These are phyloP conservation scores for Kurtzmaniella quercitrusa DNA, from an alignment of 1,139 yeast genomes.

Conservation along the genomic window DNA sequence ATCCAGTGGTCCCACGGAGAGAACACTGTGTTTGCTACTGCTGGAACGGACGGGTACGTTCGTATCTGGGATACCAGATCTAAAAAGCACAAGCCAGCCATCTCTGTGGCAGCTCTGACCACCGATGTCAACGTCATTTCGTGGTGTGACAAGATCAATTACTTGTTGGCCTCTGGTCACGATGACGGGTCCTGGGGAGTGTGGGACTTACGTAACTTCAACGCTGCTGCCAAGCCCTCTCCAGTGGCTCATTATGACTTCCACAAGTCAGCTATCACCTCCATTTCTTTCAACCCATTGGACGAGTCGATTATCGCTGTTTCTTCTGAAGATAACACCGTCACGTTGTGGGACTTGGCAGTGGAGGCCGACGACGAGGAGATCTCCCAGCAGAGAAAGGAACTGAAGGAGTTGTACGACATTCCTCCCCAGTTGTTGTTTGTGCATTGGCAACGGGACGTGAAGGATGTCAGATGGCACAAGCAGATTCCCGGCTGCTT, in stretches of 20 bases:
- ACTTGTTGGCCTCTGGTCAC: conserved; percentile 90
- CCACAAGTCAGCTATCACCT: conserved; percentile 91
- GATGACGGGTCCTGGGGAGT: conserved; percentile 98
- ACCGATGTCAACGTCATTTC: conserved; percentile 93
- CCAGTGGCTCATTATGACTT: conserved; percentile 93
- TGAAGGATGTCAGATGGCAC: conserved; percentile 98
- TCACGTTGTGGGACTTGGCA: conserved; percentile 94
- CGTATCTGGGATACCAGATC: conserved; percentile 97
- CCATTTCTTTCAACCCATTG: conserved; percentile 89
- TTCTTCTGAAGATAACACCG: conserved; percentile 94
- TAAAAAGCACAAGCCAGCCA: conserved; percentile 85
- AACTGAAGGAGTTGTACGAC: conserved; percentile 74
- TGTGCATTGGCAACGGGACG: conserved; percentile 98
- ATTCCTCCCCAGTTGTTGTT: conserved; percentile 94
- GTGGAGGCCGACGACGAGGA: conserved; percentile 98
- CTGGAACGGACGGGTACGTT: conserved; percentile 87
- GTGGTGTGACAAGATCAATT: conserved; percentile 87
- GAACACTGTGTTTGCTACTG: conserved; percentile 88
- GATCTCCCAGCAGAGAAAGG: conserved; percentile 70
- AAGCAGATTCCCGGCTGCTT: conserved; percentile 93
- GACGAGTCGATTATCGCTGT: conserved; percentile 96
- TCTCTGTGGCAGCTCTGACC: conserved; percentile 76
- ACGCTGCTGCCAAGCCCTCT: conserved; percentile 50
- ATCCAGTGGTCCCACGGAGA: conserved; percentile 95
- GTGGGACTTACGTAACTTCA: conserved; percentile 93